Conservation (phyloP, 345 rosid species). For the Arabis alpina region DNA sequence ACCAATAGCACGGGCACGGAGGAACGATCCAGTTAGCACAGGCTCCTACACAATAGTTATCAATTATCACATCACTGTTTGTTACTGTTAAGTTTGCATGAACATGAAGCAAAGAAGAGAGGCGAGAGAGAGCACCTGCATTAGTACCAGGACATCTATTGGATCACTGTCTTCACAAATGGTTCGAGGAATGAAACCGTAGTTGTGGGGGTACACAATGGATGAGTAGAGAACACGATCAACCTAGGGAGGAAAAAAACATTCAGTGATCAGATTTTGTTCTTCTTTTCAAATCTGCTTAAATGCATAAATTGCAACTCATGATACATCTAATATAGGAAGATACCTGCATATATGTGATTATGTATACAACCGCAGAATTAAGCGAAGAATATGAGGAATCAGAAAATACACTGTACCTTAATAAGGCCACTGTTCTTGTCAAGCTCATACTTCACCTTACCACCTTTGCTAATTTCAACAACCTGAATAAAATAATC, state of each 20-base stretch:
- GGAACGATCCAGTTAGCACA: slow-evolving; percentile 87
- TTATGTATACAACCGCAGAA: neutral
- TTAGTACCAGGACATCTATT: slow-evolving; percentile 89
- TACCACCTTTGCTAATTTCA: slow-evolving; percentile 94
- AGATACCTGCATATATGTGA: neutral
- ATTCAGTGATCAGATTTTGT: neutral
- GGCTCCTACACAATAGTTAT: slow-evolving; percentile 66
- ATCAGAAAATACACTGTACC: slow-evolving; percentile 44
- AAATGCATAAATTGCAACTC: neutral
- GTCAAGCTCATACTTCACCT: slow-evolving; percentile 98
- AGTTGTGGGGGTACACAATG: slow-evolving; percentile 98
- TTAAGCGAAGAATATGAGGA: neutral
- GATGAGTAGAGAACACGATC: slow-evolving; percentile 97
- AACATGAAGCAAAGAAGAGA: slow-evolving; percentile 9
- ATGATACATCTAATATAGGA: slow-evolving; percentile 1
- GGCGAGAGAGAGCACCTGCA: slow-evolving; percentile 72
- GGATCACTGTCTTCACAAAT: slow-evolving; percentile 98
- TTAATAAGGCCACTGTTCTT: slow-evolving; percentile 88
- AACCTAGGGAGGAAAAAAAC: slow-evolving; percentile 57
- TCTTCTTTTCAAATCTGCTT: neutral
- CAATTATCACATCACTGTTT: slow-evolving; percentile 18
- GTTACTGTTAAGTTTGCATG: neutral
- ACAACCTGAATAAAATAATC: slow-evolving; percentile 60
- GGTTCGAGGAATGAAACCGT: slow-evolving; percentile 97
- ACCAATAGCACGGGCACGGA: slow-evolving; percentile 98